Evolutionary conservation across 2,329 filamentous ascomycete species (phyloP), one percentile per base, ranked within the genome.

Genomic region (Penicillium sp.): DNA sequence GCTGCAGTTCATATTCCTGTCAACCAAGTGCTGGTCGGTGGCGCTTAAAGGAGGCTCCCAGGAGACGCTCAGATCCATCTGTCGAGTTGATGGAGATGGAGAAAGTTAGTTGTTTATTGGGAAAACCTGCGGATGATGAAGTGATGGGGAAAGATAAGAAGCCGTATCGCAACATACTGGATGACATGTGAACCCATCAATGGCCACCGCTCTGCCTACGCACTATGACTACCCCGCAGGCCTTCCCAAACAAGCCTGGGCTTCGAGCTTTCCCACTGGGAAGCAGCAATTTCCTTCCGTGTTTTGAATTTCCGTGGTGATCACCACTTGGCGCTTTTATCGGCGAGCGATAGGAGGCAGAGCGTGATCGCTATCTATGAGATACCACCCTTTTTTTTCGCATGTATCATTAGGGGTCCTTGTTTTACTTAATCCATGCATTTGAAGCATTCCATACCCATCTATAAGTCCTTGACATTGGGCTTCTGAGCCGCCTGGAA

Each of bases 11-110:
- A 75, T 55, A 75, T 75, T 47, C 73, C 73, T 17, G 73, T 75
- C 45, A 75, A 75, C 68, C 74, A 75, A 54, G 72, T 75, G 32
- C 66, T 75, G 44, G 73, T 75, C 55, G 73, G 73, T 59, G 73
- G 70, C 61, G 70, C 69, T 54, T 72, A 66, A 64, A 40, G 26
- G 40, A 37, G 29, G 31, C 13, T 40, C 33, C 49, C 4, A 35
- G 39, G 29, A 17, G 37, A 26, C 2, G n/a, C 4, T 17, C n/a
- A 17, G 13, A 22, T 32, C 5, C 13, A 31, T n/a, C 8, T 41
- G 26, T 38, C 22, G 37, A 13, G 38, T 49, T 17, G 29, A 28
- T 41, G 29, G 33, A 31, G 26, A 31, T 39, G 33, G 24, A 15
- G n/a, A 19, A 7, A n/a, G 26, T 22, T 17, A 21, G 34, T 22